These are phyloP conservation scores for Trichosphaerium sp. DNA, from an alignment of 78 protist species.

Conservation along the genomic window DNA sequence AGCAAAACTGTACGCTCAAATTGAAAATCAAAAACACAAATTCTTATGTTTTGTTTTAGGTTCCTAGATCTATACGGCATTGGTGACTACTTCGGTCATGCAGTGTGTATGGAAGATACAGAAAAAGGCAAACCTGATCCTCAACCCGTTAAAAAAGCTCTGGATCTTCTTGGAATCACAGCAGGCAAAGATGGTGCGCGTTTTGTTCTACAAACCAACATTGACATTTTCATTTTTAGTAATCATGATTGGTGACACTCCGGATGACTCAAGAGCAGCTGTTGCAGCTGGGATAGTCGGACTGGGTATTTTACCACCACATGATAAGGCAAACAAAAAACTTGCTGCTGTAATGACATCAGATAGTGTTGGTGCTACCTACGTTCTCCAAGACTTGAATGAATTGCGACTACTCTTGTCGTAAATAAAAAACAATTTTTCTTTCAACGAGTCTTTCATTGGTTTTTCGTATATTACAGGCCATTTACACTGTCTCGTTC, in stretches of 20 bases:
- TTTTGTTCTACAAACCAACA: neutral
- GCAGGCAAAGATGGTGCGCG: neutral
- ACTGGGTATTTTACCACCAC: neutral
- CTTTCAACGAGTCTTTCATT: no score
- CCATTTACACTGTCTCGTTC: no score
- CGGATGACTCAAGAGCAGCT: neutral
- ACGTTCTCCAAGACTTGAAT: no score
- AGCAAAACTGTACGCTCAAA: no score
- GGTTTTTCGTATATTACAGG: no score
- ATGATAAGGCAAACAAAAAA: neutral
- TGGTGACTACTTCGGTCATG: neutral
- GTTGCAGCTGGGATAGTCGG: neutral
- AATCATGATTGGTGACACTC: neutral
- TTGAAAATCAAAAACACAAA: no score
- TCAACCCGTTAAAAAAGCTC: neutral
- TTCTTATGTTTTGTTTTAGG: no score
- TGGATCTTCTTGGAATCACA: neutral
- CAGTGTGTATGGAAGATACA: conserved; percentile 1
- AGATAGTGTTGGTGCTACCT: no score
- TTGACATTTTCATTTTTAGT: neutral
- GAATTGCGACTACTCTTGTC: no score
- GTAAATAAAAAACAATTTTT: no score
- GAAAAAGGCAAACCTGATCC: neutral
- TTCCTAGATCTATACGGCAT: neutral
- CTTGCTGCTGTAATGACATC: no score